These are phyloP conservation scores for Cryptosporidium felis DNA, from an alignment of 169 alveolate species.

Conservation along the genomic window DNA sequence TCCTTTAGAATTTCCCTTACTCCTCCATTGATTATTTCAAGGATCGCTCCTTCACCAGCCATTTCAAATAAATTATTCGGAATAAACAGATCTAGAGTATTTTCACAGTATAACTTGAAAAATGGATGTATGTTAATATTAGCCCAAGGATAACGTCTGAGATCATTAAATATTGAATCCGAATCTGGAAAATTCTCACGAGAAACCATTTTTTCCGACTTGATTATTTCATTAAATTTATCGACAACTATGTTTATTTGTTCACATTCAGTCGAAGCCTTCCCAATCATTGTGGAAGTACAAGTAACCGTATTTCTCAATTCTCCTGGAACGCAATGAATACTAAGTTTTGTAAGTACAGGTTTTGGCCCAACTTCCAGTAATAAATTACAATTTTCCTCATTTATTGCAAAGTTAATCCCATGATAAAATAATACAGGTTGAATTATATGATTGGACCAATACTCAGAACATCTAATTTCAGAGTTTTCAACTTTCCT, in stretches of 20 bases:
- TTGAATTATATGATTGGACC: constrained; percentile 39
- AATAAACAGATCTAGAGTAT: no score
- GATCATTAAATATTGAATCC: neutral
- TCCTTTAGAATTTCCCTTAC: constrained; percentile 3
- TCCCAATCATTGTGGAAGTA: constrained; percentile 8
- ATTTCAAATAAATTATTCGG: neutral
- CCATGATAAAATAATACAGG: constrained; percentile 61
- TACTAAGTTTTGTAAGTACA: constrained; percentile 25
- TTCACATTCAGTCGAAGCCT: constrained; percentile 13
- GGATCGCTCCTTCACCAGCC: neutral
- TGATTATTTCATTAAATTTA: neutral
- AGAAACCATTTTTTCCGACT: neutral
- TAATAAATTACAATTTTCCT: neutral
- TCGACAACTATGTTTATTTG: neutral
- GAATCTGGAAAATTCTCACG: no score
- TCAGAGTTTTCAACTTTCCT: neutral
- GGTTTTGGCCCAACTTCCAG: constrained; percentile 59
- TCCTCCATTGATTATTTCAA: constrained; percentile 48
- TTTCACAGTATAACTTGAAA: neutral
- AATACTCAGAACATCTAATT: constrained; percentile 16
- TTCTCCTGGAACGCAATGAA: constrained; percentile 33
- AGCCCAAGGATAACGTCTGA: constrained; percentile 59
- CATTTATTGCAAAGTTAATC: constrained; percentile 2
- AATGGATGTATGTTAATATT: constrained; percentile 25
- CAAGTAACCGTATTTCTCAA: neutral